Evolutionary conservation across 257 asterid genomes (phyloP).

Genomic region (Echites panduratus): DNA sequence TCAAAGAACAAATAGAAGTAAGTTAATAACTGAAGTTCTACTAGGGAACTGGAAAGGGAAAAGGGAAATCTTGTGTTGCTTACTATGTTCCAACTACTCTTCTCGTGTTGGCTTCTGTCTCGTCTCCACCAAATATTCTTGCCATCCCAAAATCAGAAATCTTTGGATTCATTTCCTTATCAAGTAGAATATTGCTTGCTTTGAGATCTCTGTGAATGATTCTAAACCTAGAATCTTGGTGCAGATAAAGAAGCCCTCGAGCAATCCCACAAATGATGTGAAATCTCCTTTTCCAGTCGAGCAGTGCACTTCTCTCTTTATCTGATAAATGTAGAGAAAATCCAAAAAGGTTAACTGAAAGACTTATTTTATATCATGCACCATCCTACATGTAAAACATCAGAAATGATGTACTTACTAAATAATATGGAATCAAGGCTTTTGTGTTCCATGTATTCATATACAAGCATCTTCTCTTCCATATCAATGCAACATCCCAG

Average conservation of each 20-base stretch:
- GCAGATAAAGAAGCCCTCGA: conserved; percentile 45
- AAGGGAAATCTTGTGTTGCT: conserved; percentile 2
- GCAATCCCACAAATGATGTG: conserved; percentile 43
- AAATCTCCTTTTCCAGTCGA: conserved; percentile 31
- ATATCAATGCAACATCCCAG: conserved; percentile 34
- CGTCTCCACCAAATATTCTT: conserved; percentile 41
- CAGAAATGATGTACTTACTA: conserved; percentile 18
- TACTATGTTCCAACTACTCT: conserved; percentile 48
- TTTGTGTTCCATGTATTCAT: conserved; percentile 37
- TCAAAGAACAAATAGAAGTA: background rate
- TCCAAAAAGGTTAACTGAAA: background rate
- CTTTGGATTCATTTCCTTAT: conserved; percentile 45
- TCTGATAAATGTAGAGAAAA: conserved; percentile 7
- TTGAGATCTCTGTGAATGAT: conserved; percentile 50
- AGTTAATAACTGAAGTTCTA: background rate
- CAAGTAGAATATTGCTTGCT: conserved; percentile 48
- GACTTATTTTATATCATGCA: background rate
- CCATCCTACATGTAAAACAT: background rate
- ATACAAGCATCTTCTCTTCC: conserved; percentile 38
- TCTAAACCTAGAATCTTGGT: conserved; percentile 40
- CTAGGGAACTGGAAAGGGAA: no score
- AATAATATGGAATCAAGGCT: conserved; percentile 41
- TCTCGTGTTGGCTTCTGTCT: conserved; percentile 37
- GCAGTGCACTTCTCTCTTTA: conserved; percentile 25
- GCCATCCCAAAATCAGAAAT: conserved; percentile 54